These are phyloP conservation scores for Metarhizium guizhouense DNA, from an alignment of 2,329 filamentous ascomycete genomes.

Conservation along the genomic window DNA sequence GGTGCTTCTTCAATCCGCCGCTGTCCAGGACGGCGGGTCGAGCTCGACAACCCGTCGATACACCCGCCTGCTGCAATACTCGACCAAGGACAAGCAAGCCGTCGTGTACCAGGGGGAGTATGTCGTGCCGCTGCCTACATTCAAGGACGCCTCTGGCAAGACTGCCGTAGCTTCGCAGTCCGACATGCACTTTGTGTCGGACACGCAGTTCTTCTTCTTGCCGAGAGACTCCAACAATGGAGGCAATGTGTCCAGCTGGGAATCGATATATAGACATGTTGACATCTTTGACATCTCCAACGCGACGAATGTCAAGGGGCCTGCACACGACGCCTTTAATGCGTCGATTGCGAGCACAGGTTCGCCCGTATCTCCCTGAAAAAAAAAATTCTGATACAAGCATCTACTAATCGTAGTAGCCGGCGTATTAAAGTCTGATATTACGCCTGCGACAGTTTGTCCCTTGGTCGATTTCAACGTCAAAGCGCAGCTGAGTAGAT, in stretches of 20 bases:
- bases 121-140: conserved; percentile 56
- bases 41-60: conserved; percentile 37
- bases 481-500: conserved; percentile 53
- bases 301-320: conserved; percentile 53
- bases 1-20: conserved; percentile 56
- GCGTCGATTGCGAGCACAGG: conserved; percentile 14
- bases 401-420: conserved; percentile 14
- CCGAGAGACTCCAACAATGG: conserved; percentile 55
- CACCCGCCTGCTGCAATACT: conserved; percentile 55
- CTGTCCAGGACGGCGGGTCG: conserved; percentile 21
- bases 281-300: conserved; percentile 58
- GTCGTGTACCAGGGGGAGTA: conserved; percentile 50
- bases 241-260: conserved; percentile 40
- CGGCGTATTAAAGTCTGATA: conserved; percentile 43
- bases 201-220: conserved; percentile 57
- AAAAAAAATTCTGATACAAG: too few relatives aligned
- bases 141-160: conserved; percentile 38
- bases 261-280: conserved; percentile 56
- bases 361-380: background rate
- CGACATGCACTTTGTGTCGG: conserved; percentile 56
- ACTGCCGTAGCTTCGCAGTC: conserved; percentile 54
- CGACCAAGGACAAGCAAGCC: conserved; percentile 31
- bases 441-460: conserved; percentile 54
- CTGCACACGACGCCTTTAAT: conserved; percentile 24
- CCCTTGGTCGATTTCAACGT: conserved; percentile 60